Evolutionary conservation across 179 eudicot genomes (phyloP).

Genomic region (Dionaea muscipula): DNA sequence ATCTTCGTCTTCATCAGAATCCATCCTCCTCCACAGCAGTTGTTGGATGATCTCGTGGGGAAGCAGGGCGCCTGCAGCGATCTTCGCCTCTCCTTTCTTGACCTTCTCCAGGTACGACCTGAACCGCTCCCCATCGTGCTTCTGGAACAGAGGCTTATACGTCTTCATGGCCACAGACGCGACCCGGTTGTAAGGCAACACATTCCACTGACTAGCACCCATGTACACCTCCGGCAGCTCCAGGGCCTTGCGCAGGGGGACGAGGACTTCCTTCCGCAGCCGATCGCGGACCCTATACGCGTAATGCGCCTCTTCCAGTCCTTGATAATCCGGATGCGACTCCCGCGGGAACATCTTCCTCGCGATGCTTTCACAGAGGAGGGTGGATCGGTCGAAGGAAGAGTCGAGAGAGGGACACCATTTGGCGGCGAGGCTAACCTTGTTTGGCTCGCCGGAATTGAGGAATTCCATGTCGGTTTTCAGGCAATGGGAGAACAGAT

Average conservation of each 20-base stretch:
- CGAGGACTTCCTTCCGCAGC: conserved; percentile 36
- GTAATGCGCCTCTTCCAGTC: conserved; percentile 36
- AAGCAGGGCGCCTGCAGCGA: conserved; percentile 47
- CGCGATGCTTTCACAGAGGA: conserved; percentile 37
- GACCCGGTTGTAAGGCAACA: conserved; percentile 31
- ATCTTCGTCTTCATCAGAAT: conserved; percentile 11
- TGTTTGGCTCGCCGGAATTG: conserved; percentile 8
- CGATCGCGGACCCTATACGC: conserved; percentile 36
- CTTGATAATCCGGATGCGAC: conserved; percentile 19
- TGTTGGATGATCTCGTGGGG: conserved; percentile 40
- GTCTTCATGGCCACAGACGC: conserved; percentile 53
- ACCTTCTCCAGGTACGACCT: conserved; percentile 25
- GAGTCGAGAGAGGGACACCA: conserved; percentile 58
- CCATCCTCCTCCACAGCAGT: too few relatives aligned
- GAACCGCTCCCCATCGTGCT: conserved; percentile 31
- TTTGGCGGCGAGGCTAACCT: conserved; percentile 38
- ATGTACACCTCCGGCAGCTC: conserved; percentile 48
- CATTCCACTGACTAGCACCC: conserved; percentile 27
- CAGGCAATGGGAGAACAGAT: conserved; percentile 26
- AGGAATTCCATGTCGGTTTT: conserved; percentile 21
- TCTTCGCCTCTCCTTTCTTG: conserved; percentile 30
- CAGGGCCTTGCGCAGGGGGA: conserved; percentile 28
- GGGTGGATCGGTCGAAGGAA: conserved; percentile 21
- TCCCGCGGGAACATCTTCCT: conserved; percentile 34
- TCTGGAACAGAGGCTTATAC: conserved; percentile 24